These are phyloP conservation scores for Coemansia nantahalensis DNA, from an alignment of 192 early-diverging fungal genomes.

Conservation along the genomic window DNA sequence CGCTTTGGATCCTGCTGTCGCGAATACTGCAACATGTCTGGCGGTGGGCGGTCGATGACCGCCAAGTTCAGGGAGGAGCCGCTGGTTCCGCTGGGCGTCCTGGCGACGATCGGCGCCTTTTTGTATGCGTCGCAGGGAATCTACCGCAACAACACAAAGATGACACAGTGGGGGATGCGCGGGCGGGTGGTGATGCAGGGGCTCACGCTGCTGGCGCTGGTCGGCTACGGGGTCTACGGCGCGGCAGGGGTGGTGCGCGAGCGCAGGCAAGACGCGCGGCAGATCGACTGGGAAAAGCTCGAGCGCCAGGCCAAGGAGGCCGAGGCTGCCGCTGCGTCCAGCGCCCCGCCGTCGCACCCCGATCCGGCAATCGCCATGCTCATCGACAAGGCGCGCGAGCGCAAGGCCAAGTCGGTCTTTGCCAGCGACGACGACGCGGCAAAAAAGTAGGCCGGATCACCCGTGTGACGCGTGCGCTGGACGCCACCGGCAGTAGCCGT, in stretches of 20 bases:
- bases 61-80: slow-evolving; percentile 40
- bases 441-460: neutral
- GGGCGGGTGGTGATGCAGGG: slow-evolving; percentile 42
- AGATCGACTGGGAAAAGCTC: slow-evolving; percentile 42
- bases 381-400: neutral
- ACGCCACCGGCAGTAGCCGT: no score
- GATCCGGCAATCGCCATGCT: neutral
- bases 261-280: slow-evolving; percentile 20
- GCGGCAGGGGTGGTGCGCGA: neutral
- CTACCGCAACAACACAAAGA: slow-evolving; percentile 18
- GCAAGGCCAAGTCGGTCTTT: neutral
- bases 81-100: slow-evolving; percentile 29
- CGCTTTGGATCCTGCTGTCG: no score
- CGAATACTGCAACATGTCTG: no score
- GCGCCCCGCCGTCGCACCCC: no score
- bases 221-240: slow-evolving; percentile 24
- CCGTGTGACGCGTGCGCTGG: no score
- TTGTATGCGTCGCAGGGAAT: slow-evolving; percentile 36
- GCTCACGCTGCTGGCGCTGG: slow-evolving; percentile 29
- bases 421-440: neutral
- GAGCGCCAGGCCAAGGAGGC: slow-evolving; percentile 30
- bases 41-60: slow-evolving; percentile 9
- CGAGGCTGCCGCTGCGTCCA: slow-evolving; percentile 1
- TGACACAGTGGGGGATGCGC: slow-evolving; percentile 45
- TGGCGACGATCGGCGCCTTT: slow-evolving; percentile 34